Evolutionary conservation across 495 filamentous ascomycete genomes (phyloP), one percentile per base, ranked within the genome.

Genomic region (Parmelia sp.): DNA sequence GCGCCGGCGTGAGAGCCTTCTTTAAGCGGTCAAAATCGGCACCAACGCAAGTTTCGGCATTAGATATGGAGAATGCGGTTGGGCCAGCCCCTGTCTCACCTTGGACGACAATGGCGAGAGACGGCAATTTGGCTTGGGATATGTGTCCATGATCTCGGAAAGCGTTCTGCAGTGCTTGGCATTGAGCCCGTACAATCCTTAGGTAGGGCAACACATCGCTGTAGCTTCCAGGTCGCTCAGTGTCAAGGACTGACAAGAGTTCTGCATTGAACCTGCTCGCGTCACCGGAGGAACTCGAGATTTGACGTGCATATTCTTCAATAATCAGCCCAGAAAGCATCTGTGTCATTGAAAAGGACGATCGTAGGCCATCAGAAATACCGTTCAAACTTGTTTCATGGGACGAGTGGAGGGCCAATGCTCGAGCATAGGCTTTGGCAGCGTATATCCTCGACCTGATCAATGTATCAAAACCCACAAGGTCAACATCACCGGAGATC

Each of bases 401-500:
- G 21, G 70, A 70, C 27, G 66, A 71, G 33, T 76, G 71, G 42
- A 82, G 66, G 36, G 84, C 81, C 77, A 93, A 89, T 37, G 87
- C 79, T 63, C 84, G 80, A 36, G 93, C 94, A 68, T 97, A 83
- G 19, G 94, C 95, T 71, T 82, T 83, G 25, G 92, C 89, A 10
- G 92, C 90, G 70, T 85, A 88, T 44, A 96, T 87, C 73, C 92
- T 91, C 10, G 92, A 96, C 68, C 92, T 84, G 61, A 97, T 82
- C 69, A 98, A 83, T 7, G 86, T 87, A 62, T 98, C 95, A 58
- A 87, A 79, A 55, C 95, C 92, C 35, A 97, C 92, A 49, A 98
- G 78, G 68, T 98, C 94, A 60, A 97, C 87, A 71, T 98, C 94
- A 51, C 94, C 94, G 70, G 91, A 89, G 75, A 98, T 90, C 90